Base-by-base conservation (phyloP, 352 stramenopile species). In the Phytophthora sansomeana region DNA sequence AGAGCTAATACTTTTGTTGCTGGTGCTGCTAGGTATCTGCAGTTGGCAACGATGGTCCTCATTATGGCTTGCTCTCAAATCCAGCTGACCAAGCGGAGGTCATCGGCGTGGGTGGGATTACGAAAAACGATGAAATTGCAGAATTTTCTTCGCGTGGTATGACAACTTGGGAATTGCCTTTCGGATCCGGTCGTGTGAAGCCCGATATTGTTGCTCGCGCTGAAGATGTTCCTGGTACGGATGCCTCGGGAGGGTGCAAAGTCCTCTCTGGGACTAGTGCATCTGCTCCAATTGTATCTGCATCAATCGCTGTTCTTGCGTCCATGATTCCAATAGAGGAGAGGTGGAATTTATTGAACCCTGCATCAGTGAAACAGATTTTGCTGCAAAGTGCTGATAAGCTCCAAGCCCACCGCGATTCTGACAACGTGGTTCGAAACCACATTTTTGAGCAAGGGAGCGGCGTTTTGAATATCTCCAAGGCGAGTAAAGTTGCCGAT, bases 381-480 rank as follows among this genome's bases (percentile, higher is more conserved):
- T 57, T 94, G 9, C 59, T 89, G 14, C 42, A 80, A 52, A 90
- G 77, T 48, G 81, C 85, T 7, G 75, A 89, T 13, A 71, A 69
- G 35, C 46, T 90, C 13, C 58, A 70, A 30, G 63, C 80, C 24
- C 73, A 65, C 7, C 55, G 66, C 7, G 53, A 85, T 26, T 47
- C 70, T 10, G 74, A 81, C 1, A 73, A 81, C 49, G 69, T 82
- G 0, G 69, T 87, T 57, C 80, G 82, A 58, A 90, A 91, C 52
- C 83, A 94, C 48, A 83, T 96, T 32, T 96, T 94, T 54, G 90
- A 96, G 68, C 90, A 97, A 70, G 90, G 90, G 2, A 83, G 76
- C 1, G 90, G 90, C n/a, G 63, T 72, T 32, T 60, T 96, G 26
- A 90, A 96, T 51, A 69, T 96, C 26, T 83, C 74, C 0, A 69